A percentile compares a stretch with the other conserved stretches of the same genome.
These are phyloP conservation scores for Micractinium sp. DNA, from an alignment of 139 green algal genomes.

Conservation along the genomic window DNA sequence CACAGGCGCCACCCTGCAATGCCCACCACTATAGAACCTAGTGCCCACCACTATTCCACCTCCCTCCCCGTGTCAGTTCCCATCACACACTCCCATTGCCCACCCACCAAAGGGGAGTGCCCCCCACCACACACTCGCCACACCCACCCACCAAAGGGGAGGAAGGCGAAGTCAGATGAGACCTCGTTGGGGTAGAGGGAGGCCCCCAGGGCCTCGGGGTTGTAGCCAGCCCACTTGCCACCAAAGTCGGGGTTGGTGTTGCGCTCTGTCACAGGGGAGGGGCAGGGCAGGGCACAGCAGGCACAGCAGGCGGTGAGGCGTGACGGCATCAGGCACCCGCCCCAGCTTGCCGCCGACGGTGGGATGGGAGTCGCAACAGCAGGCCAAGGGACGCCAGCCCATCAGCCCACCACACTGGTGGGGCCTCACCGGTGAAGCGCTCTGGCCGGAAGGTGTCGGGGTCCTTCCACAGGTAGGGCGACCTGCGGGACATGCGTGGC, in stretches of 20 bases:
- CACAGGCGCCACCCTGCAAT: too few relatives aligned
- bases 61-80: too few relatives aligned
- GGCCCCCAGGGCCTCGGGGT: conserved; percentile 65
- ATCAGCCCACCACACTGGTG: too few relatives aligned
- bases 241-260: conserved; percentile 59
- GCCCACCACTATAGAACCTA: too few relatives aligned
- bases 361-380: too few relatives aligned
- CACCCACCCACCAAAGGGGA: conserved; percentile 82
- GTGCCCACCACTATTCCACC: neutral
- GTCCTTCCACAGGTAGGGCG: conserved; percentile 93
- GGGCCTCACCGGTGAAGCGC: conserved; percentile 80
- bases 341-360: neutral
- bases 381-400: too few relatives aligned
- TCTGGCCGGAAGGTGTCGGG: conserved; percentile 92
- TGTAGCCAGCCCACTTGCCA: conserved; percentile 74
- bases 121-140: too few relatives aligned
- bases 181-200: conserved; percentile 96
- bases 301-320: neutral
- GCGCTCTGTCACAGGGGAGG: conserved; percentile 3
- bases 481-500: conserved; percentile 43
- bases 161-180: conserved; percentile 95
- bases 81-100: too few relatives aligned
- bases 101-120: too few relatives aligned
- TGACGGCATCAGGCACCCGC: neutral
- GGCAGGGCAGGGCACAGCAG: neutral